These are phyloP conservation scores for Musa balbisiana DNA, from an alignment of 202 grass and related monocot genomes.

Conservation along the genomic window DNA sequence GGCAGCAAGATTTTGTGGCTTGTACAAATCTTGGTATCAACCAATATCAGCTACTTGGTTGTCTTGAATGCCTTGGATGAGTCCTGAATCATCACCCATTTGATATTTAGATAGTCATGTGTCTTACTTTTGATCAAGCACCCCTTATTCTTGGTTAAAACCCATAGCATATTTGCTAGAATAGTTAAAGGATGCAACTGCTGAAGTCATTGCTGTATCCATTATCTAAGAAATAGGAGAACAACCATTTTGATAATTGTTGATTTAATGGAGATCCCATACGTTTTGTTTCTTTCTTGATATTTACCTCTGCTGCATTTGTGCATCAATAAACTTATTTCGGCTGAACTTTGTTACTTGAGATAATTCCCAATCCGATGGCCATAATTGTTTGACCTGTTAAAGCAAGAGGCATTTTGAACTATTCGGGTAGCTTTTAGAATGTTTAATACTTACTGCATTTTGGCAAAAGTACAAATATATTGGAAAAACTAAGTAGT, in stretches of 20 bases:
- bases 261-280: background rate
- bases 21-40: background rate
- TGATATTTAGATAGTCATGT: too few relatives aligned
- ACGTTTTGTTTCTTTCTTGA: background rate
- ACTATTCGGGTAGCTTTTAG: too few relatives aligned
- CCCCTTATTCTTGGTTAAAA: too few relatives aligned
- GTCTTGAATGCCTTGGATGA: background rate
- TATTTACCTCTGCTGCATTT: background rate
- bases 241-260: background rate
- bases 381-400: background rate
- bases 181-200: background rate
- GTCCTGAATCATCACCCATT: background rate
- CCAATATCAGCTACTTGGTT: background rate
- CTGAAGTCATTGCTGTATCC: background rate
- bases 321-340: background rate
- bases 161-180: background rate
- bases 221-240: background rate
- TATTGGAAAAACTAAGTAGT: background rate
- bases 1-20: background rate
- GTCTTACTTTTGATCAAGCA: too few relatives aligned
- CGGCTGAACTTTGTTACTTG: background rate
- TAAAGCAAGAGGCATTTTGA: too few relatives aligned
- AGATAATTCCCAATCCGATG: background rate
- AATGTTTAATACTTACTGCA: too few relatives aligned
- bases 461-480: background rate